These are phyloP conservation scores for Odonthalia washingtoniensis DNA, from an alignment of 31 red algal species.

Conservation along the genomic window DNA sequence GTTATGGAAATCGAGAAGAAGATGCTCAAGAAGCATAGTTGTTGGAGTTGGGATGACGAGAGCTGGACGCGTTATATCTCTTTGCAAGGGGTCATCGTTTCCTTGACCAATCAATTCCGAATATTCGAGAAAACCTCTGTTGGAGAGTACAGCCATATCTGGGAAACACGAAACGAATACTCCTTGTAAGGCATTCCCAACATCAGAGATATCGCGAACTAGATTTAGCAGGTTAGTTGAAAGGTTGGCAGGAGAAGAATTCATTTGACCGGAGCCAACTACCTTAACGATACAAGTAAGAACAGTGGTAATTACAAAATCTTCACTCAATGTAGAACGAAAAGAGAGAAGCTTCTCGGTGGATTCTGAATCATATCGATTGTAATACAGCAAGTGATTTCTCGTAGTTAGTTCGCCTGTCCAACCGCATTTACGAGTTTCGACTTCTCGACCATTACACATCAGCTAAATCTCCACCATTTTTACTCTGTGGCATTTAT, in stretches of 20 bases:
- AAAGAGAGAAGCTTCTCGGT: no score
- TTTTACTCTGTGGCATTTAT: constrained; percentile 90
- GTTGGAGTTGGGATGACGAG: constrained; percentile 77
- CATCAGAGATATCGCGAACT: constrained; percentile 29
- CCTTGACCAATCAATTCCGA: constrained; percentile 9
- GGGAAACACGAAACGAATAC: constrained; percentile 45
- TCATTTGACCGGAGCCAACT: no score
- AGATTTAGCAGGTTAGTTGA: constrained; percentile 39
- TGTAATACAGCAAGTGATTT: constrained; percentile 95
- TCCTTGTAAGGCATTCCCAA: constrained; percentile 45
- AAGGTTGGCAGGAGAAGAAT: no score
- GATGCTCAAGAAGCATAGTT: constrained; percentile 52
- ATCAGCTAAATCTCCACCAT: constrained; percentile 83
- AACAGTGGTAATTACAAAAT: no score
- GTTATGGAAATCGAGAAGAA: constrained; percentile 51
- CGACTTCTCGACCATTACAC: constrained; percentile 96
- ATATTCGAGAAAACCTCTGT: constrained; percentile 57
- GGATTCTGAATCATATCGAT: no score
- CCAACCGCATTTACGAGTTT: constrained; percentile 99
- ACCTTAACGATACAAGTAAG: no score
- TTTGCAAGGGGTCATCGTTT: not conserved
- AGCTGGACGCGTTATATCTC: constrained; percentile 68
- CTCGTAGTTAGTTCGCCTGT: constrained; percentile 90
- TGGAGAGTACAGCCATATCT: constrained; percentile 32
- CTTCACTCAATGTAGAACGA: no score